phyloP scores from a whole-genome alignment of 2,329 filamentous ascomycete genomes.

The Apiospora phragmitis region DNA sequence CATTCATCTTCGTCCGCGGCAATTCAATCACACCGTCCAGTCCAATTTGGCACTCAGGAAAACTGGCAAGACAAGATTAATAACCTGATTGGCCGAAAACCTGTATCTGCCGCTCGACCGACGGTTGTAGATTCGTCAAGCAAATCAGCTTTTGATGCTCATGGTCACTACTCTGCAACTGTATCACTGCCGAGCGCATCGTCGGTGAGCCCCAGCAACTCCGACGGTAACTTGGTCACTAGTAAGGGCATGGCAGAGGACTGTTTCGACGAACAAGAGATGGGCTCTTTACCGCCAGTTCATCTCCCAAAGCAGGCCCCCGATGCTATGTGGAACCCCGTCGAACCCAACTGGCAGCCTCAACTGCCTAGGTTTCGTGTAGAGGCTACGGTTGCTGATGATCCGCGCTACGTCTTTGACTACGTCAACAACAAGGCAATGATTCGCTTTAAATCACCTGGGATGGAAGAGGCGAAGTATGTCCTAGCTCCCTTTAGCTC shows the following conservation, averaged over 20 bases:
- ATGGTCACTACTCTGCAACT: conserved; percentile 55
- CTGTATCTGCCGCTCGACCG: conserved; percentile 53
- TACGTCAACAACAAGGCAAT: conserved; percentile 39
- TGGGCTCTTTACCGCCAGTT: conserved; percentile 73
- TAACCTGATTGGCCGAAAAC: conserved; percentile 68
- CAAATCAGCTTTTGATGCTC: conserved; percentile 61
- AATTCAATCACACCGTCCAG: conserved; percentile 15
- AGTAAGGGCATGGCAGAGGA: conserved; percentile 75
- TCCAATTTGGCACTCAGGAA: conserved; percentile 32
- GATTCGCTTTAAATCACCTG: conserved; percentile 45
- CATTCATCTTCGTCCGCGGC: background rate
- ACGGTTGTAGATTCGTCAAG: conserved; percentile 68
- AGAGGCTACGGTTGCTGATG: conserved; percentile 46
- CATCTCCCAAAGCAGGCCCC: conserved; percentile 65
- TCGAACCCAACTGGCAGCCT: conserved; percentile 53
- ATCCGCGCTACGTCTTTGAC: conserved; percentile 40
- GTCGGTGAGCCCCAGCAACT: conserved; percentile 28
- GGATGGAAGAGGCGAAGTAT: conserved; percentile 41
- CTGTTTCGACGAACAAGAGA: conserved; percentile 80
- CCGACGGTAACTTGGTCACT: conserved; percentile 46
- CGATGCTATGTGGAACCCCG: conserved; percentile 63
- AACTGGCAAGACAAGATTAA: conserved; percentile 86
- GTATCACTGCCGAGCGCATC: conserved; percentile 65
- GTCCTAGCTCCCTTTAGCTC: conserved; percentile 25
- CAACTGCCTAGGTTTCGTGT: conserved; percentile 53